Conservation (phyloP, 805 yeast species). For the Komagataella kurtzmanii region DNA sequence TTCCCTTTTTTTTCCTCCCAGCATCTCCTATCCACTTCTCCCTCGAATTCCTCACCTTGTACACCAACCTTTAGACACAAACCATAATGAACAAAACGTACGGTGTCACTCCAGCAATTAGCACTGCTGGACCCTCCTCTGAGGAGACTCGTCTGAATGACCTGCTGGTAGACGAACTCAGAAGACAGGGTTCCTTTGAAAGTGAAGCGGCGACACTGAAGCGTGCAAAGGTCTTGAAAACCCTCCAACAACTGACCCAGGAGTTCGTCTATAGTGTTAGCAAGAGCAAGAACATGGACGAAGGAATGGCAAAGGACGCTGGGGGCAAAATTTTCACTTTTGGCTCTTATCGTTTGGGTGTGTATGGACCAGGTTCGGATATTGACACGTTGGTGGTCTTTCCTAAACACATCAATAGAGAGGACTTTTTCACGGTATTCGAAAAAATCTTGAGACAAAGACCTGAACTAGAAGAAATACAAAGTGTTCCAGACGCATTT, state of each 20-base stretch:
- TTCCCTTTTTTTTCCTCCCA: background rate
- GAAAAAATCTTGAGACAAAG: conserved; percentile 54
- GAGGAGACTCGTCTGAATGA: conserved; percentile 71
- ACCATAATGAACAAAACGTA: conserved; percentile 12
- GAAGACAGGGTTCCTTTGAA: conserved; percentile 80
- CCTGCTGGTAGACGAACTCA: conserved; percentile 61
- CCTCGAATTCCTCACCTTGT: background rate
- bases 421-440: conserved; percentile 80
- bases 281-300: conserved; percentile 78
- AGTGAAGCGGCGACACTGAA: conserved; percentile 71
- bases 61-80: background rate
- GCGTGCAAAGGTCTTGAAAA: conserved; percentile 60
- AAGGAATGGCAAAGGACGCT: conserved; percentile 94
- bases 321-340: conserved; percentile 96
- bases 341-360: conserved; percentile 92
- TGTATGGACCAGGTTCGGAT: conserved; percentile 97
- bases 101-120: conserved; percentile 78
- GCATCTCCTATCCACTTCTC: background rate
- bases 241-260: conserved; percentile 59
- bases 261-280: conserved; percentile 80
- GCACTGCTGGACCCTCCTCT: conserved; percentile 73
- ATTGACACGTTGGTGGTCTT: conserved; percentile 94
- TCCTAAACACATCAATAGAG: conserved; percentile 88
- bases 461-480: conserved; percentile 79
- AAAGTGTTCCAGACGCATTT: conserved; percentile 91